These are phyloP conservation scores for Schoenoplectus tabernaemontani DNA, from an alignment of 202 grass and related monocot genomes.

Conservation along the genomic window DNA sequence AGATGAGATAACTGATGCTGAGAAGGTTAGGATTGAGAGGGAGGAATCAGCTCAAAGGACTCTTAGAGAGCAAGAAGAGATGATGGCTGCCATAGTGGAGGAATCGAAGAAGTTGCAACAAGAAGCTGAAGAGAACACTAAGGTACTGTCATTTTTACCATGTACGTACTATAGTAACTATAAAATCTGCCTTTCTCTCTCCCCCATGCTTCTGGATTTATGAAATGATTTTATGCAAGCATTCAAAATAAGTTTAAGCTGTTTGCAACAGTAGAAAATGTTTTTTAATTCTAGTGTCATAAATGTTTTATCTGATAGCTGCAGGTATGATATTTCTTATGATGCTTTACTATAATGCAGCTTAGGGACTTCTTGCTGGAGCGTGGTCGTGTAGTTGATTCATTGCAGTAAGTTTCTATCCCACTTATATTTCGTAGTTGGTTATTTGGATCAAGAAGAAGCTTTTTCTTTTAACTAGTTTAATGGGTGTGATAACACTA, in stretches of 20 bases:
- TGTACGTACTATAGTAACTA: neutral
- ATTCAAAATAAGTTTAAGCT: neutral
- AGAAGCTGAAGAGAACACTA: slow-evolving; percentile 68
- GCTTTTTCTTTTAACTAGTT: neutral
- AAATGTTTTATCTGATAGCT: neutral
- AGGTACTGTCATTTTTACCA: slow-evolving; percentile 28
- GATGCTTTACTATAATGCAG: slow-evolving; percentile 30
- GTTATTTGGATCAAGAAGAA: neutral
- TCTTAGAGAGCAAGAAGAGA: slow-evolving; percentile 57
- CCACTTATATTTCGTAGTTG: neutral
- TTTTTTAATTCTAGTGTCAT: neutral
- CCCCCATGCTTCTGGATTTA: neutral
- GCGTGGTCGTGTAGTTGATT: slow-evolving; percentile 58
- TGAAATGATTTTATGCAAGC: neutral
- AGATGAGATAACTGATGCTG: slow-evolving; percentile 44
- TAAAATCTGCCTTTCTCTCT: too few species aligned
- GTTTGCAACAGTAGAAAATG: neutral
- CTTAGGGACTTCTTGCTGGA: slow-evolving; percentile 84
- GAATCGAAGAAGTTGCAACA: slow-evolving; percentile 69
- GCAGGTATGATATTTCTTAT: neutral
- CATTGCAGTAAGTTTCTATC: slow-evolving; percentile 63
- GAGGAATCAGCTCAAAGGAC: slow-evolving; percentile 41
- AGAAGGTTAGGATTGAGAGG: slow-evolving; percentile 61
- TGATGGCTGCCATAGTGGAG: slow-evolving; percentile 63
- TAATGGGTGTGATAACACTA: neutral